Evolutionary conservation across 371 early-diverging fungal genomes (phyloP), one percentile per base, ranked within the genome.

Genomic region (Mucor irregularis): DNA sequence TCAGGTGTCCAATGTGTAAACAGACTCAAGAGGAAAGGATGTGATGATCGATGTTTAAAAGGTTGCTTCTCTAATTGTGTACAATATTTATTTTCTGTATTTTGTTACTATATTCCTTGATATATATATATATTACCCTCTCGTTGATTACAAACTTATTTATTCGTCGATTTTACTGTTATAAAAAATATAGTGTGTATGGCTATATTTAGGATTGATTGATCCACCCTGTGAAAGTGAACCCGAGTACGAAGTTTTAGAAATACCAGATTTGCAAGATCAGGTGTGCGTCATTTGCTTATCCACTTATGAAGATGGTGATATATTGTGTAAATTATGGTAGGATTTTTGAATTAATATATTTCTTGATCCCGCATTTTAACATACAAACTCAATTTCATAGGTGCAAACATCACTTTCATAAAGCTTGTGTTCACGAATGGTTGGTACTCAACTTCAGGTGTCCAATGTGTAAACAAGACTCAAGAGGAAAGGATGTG

Each of bases 251-350:
- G 64, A 65, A 16, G 33, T 60, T 4, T 25, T 78, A 4, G 73
- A 74, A 44, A 73, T 78, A 10, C 71, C 71, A 14, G 37, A 69
- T 62, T 28, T 46, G 2, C 56, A 66, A 34, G 81, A 83, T 47
- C 80, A 78, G 34, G 64, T 79, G 4, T 88, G 88, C 48, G 78
- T 82, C 29, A 86, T 88, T 35, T 88, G 88, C 55, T 58, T 88
- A 29, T 77, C 82, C 37, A 77, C 78, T 1, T 88, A 85, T 53
- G 88, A 86, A 51, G 83, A 84, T 52, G 42, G 77, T 28, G 88
- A 86, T 43, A 70, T 78, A 24, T 62, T 88, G 6, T 78, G 86
- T 49, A 71, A 73, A 37, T 50, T 86, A 53, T 79, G 81, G 65
- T 86, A 72, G 60, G 44, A 1, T 10, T 17, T 28, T n/a, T n/a